These are phyloP conservation scores for Lactarius sp. DNA, from an alignment of 768 basidiomycete genomes.

Conservation along the genomic window DNA sequence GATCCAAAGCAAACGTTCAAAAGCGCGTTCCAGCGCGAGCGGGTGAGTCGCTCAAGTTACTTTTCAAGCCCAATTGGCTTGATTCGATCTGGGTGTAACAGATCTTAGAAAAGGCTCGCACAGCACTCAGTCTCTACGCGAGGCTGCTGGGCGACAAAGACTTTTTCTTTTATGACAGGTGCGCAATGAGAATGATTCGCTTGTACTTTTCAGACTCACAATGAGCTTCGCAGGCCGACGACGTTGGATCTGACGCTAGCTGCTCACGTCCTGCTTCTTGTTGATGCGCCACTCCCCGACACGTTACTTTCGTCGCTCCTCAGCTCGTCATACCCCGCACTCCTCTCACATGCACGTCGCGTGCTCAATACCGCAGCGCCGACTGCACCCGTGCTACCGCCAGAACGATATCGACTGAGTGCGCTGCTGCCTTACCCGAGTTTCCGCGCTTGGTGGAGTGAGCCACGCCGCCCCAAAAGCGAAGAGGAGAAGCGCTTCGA, in stretches of 20 bases:
- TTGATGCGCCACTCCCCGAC: conserved; percentile 57
- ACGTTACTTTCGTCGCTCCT: conserved; percentile 52
- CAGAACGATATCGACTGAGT: conserved; percentile 38
- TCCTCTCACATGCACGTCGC: conserved; percentile 54
- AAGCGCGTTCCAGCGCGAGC: conserved; percentile 59
- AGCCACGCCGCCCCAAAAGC: conserved; percentile 26
- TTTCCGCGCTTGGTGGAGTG: conserved; percentile 32
- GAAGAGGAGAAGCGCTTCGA: conserved; percentile 46
- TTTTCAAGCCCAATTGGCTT: not conserved
- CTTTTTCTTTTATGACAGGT: conserved; percentile 53
- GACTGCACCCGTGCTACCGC: conserved; percentile 20
- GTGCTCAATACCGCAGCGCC: conserved; percentile 37
- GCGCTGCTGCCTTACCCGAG: conserved; percentile 21
- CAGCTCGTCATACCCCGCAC: conserved; percentile 48
- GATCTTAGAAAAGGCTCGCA: conserved; percentile 56
- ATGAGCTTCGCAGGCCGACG: conserved; percentile 43
- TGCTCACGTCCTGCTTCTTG: conserved; percentile 59
- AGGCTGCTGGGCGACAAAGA: conserved; percentile 46
- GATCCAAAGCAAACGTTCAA: conserved; percentile 39
- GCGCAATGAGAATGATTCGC: conserved; percentile 4
- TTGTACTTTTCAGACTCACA: not conserved
- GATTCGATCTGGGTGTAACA: conserved; percentile 28
- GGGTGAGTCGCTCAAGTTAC: conserved; percentile 38
- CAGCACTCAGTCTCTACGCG: conserved; percentile 52
- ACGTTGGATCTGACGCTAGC: conserved; percentile 63